These are phyloP conservation scores for Boletus rufocinnamomeus DNA, from an alignment of 768 basidiomycete genomes.

Conservation along the genomic window DNA sequence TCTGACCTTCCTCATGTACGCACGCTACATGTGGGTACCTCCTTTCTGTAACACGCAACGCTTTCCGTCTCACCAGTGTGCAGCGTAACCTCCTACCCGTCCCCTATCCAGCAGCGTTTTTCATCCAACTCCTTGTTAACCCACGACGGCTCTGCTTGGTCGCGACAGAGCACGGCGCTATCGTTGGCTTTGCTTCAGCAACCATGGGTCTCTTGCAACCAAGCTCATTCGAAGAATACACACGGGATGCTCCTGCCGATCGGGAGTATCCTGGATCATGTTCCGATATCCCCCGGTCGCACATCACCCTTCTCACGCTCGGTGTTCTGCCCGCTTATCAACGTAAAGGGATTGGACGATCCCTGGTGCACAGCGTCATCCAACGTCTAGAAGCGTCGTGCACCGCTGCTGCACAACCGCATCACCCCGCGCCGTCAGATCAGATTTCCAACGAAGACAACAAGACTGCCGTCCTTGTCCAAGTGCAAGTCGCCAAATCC, in stretches of 20 bases:
- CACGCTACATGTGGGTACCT: conserved; percentile 26
- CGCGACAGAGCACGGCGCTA: conserved; percentile 20
- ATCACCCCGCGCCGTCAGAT: background rate
- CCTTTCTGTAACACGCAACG: background rate
- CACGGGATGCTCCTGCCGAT: background rate
- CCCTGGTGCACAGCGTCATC: conserved; percentile 31
- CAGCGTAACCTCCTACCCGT: conserved; percentile 30
- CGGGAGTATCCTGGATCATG: background rate
- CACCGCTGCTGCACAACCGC: background rate
- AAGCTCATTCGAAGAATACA: background rate
- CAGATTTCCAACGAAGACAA: background rate
- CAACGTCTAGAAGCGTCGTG: conserved; percentile 25
- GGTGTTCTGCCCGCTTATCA: conserved; percentile 32
- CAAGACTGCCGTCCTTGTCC: conserved; percentile 26
- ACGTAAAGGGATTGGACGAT: conserved; percentile 32
- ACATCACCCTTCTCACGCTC: conserved; percentile 32
- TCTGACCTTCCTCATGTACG: conserved; percentile 32
- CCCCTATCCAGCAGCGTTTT: conserved; percentile 33
- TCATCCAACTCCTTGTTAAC: conserved; percentile 35
- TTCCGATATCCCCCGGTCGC: conserved; percentile 16
- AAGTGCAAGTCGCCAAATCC: conserved; percentile 30
- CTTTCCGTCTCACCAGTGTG: conserved; percentile 3
- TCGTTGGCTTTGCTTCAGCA: conserved; percentile 36
- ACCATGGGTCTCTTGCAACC: conserved; percentile 11
- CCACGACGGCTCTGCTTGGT: conserved; percentile 33